A percentile compares a stretch with the other conserved stretches of the same genome.
Conservation (phyloP, 805 yeast genomes). For the Hanseniaspora vineae region DNA sequence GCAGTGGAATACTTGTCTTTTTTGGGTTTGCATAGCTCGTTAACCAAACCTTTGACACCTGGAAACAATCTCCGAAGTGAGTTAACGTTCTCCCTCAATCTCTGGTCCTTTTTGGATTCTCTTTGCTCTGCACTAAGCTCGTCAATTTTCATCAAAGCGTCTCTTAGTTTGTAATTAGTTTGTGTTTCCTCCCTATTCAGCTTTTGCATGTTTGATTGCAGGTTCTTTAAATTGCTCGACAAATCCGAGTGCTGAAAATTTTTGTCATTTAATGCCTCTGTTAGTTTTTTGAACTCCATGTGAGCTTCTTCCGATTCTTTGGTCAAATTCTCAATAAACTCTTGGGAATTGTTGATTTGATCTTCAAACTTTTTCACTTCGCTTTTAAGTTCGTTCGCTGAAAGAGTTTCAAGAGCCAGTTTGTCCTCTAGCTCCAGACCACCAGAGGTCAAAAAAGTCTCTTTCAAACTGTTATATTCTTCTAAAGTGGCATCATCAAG, state of each 20-base stretch:
- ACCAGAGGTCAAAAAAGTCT: constrained; percentile 42
- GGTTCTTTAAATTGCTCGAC: constrained; percentile 24
- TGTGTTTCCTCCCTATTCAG: constrained; percentile 38
- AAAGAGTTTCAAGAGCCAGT: constrained; percentile 28
- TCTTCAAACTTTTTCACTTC: constrained; percentile 27
- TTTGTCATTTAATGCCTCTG: constrained; percentile 27
- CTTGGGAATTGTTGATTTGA: constrained; percentile 24
- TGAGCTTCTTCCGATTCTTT: constrained; percentile 23
- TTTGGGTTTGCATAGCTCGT: constrained; percentile 68
- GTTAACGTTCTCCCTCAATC: constrained; percentile 58
- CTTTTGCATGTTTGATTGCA: constrained; percentile 28
- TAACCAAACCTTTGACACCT: constrained; percentile 71
- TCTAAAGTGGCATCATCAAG: constrained; percentile 38
- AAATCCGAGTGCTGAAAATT: constrained; percentile 16
- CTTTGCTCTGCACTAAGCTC: constrained; percentile 66
- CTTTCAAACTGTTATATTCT: constrained; percentile 48
- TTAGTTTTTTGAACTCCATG: constrained; percentile 18
- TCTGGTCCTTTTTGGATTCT: constrained; percentile 59
- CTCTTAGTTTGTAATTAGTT: constrained; percentile 50
- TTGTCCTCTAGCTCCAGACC: constrained; percentile 43
- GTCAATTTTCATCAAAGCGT: constrained; percentile 45
- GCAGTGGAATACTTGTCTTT: constrained; percentile 64
- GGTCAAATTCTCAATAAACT: constrained; percentile 25
- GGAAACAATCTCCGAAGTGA: constrained; percentile 64
- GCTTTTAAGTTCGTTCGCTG: constrained; percentile 30